Conservation (phyloP, 2,329 filamentous ascomycete genomes). For the Cephalotrichum gorgonifer region DNA sequence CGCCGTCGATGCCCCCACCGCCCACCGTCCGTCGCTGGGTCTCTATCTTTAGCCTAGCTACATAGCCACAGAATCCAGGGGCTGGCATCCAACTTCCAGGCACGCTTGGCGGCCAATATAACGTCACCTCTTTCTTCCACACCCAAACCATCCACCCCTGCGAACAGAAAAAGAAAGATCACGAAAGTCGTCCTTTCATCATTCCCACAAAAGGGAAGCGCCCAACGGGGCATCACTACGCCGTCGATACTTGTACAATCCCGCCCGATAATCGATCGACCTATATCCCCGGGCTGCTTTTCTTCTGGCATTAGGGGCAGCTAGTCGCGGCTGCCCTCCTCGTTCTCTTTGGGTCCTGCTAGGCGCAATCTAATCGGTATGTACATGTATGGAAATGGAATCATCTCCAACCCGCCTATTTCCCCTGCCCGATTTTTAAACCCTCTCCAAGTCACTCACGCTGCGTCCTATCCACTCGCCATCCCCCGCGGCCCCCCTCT, state of each 20-base stretch:
- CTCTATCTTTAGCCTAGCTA: too few relatives aligned
- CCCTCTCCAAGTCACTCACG: neutral
- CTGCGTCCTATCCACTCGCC: neutral
- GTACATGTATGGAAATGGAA: conserved; percentile 1
- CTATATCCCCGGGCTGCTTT: neutral
- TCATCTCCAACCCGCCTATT: neutral
- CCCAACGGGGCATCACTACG: neutral
- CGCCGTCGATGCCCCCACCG: neutral
- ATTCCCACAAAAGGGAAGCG: neutral
- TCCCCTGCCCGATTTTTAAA: neutral
- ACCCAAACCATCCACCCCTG: neutral
- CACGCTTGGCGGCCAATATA: conserved; percentile 4
- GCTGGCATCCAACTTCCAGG: neutral
- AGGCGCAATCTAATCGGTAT: conserved; percentile 4
- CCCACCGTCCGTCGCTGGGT: too few relatives aligned
- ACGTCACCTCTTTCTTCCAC: conserved; percentile 4
- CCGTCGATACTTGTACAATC: neutral
- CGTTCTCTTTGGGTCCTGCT: neutral
- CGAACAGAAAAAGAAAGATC: neutral
- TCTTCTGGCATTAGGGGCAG: conserved; percentile 1
- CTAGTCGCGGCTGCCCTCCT: conserved; percentile 3
- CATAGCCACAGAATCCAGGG: neutral
- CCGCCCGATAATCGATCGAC: too few relatives aligned
- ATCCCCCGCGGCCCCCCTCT: neutral
- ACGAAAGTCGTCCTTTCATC: neutral